Evolutionary conservation across 179 eudicot genomes (phyloP).

Genomic region (Heliamphora pulchella): DNA sequence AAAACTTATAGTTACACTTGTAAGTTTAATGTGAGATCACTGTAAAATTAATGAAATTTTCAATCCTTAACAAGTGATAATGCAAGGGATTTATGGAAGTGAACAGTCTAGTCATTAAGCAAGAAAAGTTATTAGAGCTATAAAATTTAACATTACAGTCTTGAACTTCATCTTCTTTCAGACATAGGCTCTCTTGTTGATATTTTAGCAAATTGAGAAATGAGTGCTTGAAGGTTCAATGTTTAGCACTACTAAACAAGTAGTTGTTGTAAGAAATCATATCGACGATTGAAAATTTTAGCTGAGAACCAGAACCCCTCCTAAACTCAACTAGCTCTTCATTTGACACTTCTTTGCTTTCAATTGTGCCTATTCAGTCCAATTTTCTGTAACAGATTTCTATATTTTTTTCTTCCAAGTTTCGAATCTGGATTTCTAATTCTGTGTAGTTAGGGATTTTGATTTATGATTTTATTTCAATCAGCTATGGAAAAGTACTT

Average conservation of each 20-base stretch:
- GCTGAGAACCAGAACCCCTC: no score
- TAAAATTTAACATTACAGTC: neutral
- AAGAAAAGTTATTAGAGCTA: neutral
- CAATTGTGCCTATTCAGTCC: no score
- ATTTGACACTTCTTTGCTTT: no score
- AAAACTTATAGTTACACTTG: neutral
- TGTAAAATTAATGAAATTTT: neutral
- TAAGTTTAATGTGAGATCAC: neutral
- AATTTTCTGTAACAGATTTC: no score
- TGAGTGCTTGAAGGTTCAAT: neutral
- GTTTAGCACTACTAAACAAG: neutral
- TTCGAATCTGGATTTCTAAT: no score
- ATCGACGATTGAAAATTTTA: no score
- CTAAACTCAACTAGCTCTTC: no score
- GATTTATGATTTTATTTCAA: no score
- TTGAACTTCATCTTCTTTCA: neutral
- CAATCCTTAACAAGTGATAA: neutral
- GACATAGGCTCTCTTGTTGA: neutral
- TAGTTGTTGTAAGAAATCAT: neutral
- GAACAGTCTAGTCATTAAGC: constrained; percentile 1
- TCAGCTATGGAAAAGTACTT: no score
- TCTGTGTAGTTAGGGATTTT: no score
- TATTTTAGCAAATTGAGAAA: constrained; percentile 1
- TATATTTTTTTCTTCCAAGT: no score
- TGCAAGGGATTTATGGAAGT: neutral